Percentiles rank a stretch among this genome's conserved stretches.
Evolutionary conservation across 1,139 yeast genomes (phyloP).

Genomic region (Sugiyamaella castrensis): DNA sequence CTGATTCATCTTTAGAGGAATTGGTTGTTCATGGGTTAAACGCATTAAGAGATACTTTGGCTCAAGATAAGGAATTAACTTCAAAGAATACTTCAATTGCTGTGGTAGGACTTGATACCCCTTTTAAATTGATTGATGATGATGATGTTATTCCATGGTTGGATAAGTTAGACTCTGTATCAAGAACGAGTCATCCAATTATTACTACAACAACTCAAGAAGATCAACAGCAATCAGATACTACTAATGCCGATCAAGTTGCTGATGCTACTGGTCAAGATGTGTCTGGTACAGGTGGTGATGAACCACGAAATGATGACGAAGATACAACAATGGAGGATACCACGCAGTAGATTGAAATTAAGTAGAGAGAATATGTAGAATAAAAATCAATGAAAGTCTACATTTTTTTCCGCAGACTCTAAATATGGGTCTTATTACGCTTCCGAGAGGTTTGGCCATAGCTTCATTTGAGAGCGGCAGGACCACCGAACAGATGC

Average conservation of each 20-base stretch:
- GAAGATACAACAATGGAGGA: constrained; percentile 21
- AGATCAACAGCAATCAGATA: background rate
- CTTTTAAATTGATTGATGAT: constrained; percentile 78
- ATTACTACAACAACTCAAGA: background rate
- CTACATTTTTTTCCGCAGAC: too few species aligned
- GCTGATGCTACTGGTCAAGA: constrained; percentile 9
- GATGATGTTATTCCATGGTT: constrained; percentile 78
- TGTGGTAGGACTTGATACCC: constrained; percentile 76
- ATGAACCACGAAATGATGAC: constrained; percentile 5
- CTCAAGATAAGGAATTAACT: constrained; percentile 90
- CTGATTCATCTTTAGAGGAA: constrained; percentile 61
- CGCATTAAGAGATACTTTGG: constrained; percentile 89
- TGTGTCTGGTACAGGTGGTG: background rate
- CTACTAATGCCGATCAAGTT: constrained; percentile 9
- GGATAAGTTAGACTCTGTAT: constrained; percentile 60
- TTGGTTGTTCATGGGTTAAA: constrained; percentile 83
- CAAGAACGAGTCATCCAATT: constrained; percentile 28
- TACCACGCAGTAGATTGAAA: constrained; percentile 23
- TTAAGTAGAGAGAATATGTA: background rate
- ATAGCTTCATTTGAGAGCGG: too few species aligned
- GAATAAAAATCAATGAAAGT: too few species aligned
- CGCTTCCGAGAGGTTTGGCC: too few species aligned
- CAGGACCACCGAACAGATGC: too few species aligned
- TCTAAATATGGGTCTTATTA: too few species aligned
- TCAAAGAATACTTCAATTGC: constrained; percentile 85